phyloP scores from a whole-genome alignment of 169 alveolate species.

The Cryptosporidium ryanae region DNA sequence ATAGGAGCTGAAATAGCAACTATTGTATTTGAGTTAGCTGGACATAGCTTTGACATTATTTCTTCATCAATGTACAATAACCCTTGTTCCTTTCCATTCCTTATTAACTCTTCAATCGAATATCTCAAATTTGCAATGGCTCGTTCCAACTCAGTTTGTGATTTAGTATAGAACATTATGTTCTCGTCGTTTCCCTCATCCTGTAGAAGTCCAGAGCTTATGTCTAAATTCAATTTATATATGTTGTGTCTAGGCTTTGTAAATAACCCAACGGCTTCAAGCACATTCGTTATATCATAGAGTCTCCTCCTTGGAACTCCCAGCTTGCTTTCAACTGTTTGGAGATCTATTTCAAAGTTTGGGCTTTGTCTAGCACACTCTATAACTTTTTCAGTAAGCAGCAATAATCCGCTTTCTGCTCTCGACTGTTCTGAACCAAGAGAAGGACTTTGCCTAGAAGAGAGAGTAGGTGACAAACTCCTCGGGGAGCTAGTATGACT shows the following conservation, averaged over 20 bases:
- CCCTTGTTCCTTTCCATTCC: constrained; percentile 29
- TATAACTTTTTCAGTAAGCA: constrained; percentile 67
- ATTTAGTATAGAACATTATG: constrained; percentile 43
- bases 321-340: constrained; percentile 33
- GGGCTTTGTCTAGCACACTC: constrained; percentile 66
- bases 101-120: constrained; percentile 29
- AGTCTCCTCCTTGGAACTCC: constrained; percentile 73
- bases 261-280: constrained; percentile 69
- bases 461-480: constrained; percentile 17
- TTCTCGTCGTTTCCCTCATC: constrained; percentile 65
- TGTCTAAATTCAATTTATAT: constrained; percentile 55
- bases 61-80: constrained; percentile 32
- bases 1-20: constrained; percentile 61
- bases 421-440: constrained; percentile 52
- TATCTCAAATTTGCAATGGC: constrained; percentile 21
- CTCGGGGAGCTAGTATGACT: constrained; percentile 57
- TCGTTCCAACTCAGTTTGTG: constrained; percentile 26
- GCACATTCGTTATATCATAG: constrained; percentile 64
- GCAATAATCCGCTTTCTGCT: constrained; percentile 63
- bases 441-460: constrained; percentile 53
- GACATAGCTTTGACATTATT: constrained; percentile 48
- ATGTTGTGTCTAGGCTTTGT: constrained; percentile 42
- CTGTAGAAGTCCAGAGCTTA: constrained; percentile 24
- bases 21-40: constrained; percentile 31
- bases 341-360: constrained; percentile 59